phyloP scores from a whole-genome alignment of 495 filamentous ascomycete species.

The Neurospora sp. region DNA sequence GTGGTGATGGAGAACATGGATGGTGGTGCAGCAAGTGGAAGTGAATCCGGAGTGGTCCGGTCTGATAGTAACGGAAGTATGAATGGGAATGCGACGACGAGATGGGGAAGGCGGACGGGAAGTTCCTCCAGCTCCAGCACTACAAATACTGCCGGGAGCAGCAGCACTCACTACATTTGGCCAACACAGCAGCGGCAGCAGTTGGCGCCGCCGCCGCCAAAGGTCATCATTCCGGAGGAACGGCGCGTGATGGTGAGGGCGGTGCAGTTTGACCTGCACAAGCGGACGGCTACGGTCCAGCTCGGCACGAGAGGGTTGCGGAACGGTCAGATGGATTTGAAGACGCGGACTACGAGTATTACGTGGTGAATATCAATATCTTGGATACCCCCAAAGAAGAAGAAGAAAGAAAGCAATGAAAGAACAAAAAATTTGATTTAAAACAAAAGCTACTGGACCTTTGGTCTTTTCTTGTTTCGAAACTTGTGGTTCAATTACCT shows the following conservation, averaged over 20 bases:
- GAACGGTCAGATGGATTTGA: slow-evolving; percentile 33
- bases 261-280: slow-evolving; percentile 43
- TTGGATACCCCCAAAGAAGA: not conserved
- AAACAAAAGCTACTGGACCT: not conserved
- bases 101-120: not conserved
- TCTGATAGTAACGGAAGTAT: not conserved
- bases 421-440: not conserved
- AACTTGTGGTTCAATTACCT: not conserved
- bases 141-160: not conserved
- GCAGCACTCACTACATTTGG: not conserved
- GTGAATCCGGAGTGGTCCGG: not conserved
- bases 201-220: not conserved
- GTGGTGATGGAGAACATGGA: not conserved
- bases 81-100: not conserved
- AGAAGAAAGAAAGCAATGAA: not conserved
- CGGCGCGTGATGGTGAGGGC: slow-evolving; percentile 45
- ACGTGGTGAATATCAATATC: slow-evolving; percentile 26
- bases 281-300: slow-evolving; percentile 35
- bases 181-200: slow-evolving; percentile 1
- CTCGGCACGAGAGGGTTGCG: slow-evolving; percentile 42
- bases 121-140: slow-evolving; percentile 8
- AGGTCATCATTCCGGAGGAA: slow-evolving; percentile 30
- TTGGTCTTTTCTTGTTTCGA: not conserved
- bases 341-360: slow-evolving; percentile 33
- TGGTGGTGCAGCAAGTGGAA: not conserved